Evolutionary conservation across 1,139 yeast genomes (phyloP).

Genomic region (Lodderomyces metapsilosis): DNA sequence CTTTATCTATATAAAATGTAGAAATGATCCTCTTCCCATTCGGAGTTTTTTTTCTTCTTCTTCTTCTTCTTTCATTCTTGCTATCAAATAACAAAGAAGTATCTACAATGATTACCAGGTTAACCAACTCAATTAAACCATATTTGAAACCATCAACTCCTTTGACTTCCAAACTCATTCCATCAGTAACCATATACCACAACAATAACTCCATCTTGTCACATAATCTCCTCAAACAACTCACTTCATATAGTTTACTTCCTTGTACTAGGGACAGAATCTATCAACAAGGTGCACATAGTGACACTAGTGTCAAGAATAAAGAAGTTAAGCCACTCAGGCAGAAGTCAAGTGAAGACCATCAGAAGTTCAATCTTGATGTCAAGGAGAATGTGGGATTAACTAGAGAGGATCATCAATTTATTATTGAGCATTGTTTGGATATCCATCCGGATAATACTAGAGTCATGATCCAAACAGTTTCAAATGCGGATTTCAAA

Average conservation of each 20-base stretch:
- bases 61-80: neutral
- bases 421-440: constrained; percentile 35
- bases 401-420: constrained; percentile 31
- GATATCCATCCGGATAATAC: constrained; percentile 47
- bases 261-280: constrained; percentile 22
- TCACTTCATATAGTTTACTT: constrained; percentile 20
- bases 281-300: constrained; percentile 8
- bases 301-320: neutral
- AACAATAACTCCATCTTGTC: constrained; percentile 27
- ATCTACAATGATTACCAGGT: constrained; percentile 1
- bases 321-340: neutral
- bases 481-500: constrained; percentile 9
- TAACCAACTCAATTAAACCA: neutral
- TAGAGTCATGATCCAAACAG: constrained; percentile 26
- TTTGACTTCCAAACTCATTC: neutral
- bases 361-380: constrained; percentile 24
- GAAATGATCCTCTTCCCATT: no score
- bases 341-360: neutral
- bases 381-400: constrained; percentile 25
- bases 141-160: neutral
- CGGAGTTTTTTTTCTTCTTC: no score
- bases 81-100: no score
- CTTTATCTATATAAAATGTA: no score
- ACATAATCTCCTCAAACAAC: constrained; percentile 25
- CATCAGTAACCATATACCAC: constrained; percentile 23